Base-by-base conservation (phyloP, 192 early-diverging fungal species). In the Pilobolus umbonatus region DNA sequence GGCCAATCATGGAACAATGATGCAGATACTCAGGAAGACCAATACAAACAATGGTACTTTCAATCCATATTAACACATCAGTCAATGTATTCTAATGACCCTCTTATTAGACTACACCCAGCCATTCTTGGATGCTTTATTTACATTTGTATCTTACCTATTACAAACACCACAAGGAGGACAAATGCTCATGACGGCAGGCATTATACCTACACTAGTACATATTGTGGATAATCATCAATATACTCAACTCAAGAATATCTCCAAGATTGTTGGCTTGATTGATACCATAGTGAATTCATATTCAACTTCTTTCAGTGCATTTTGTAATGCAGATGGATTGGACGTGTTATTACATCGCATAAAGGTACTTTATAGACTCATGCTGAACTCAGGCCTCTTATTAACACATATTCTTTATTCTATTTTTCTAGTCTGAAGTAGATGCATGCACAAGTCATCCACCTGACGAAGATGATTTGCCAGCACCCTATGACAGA, bases 1-100 rank as follows among this genome's bases (percentile, higher is more conserved):
- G 2, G 93, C 92, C 3, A 96, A 93, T 60, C 93, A 98, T 58
- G 96, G 96, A 22, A 81, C 87, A 26, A 74, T 98, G 12, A 86
- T 98, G 73, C 88, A 83, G 55, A 77, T 88, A 5, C 61, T 98
- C 32, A 83, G 91, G 55, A 85, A 84, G 57, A 78, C 91, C 24
- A 81, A 92, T 28, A 52, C 39, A 7, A 36, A 35, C 26, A 47
- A 55, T 43, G 42, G 34, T 47, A 62, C 8, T 2, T 28, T 48
- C 1, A n/a, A 38, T 2, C 9, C 15, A 12, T 12, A 0, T 2
- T 47, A 11, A 28, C n/a, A 62, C 8, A 3, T 0, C n/a, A 46
- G 2, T 30, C 17, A 19, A n/a, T 55, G 36, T 36, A 24, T 21
- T 55, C 19, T 24, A 39, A 28, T 5, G 2, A 5, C 11, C 15